Base-by-base conservation (phyloP, 768 basidiomycete genomes). In the Serendipita indica region DNA sequence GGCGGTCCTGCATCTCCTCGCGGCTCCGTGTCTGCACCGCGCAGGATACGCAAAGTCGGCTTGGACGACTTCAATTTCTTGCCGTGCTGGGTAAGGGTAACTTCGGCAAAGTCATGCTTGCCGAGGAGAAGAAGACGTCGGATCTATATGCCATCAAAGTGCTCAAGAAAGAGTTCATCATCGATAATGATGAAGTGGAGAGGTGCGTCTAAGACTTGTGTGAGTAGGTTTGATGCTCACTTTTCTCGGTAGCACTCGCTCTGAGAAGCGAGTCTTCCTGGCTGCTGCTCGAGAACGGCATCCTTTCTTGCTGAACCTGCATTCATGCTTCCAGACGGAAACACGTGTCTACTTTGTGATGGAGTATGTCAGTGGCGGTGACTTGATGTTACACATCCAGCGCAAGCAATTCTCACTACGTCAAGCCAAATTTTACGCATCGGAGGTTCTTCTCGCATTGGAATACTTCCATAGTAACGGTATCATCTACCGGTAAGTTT, bases 121-220 rank as follows among this genome's bases (percentile, higher is more conserved):
- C 96, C 7, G 96, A 99, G 72, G 96, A 99, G 77, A 99, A 99
- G 80, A 83, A 78, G 69, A 79, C 82, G 56, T 89, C 81, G 64
- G 81, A 79, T 56, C 71, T 98, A 59, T 98, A 87, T 68, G 96
- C 96, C n/a, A 97, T 99, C 76, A 99, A 99, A 72, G 96, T 99
- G n/a, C 69, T 99, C 69, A 99, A 99, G 79, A 99, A 99, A 69
- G 96, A 98, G 72, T 98, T 99, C 68, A 98, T 99, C 69, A 98
- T 99, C 65, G 96, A 99, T 69, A 98, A 99, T 62, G 96, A 99
- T 70, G 96, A 98, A 75, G 92, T 99, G 2, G 96, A 98, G 72
- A 96, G 92, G 94, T 94, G 64, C 59, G 77, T 62, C 60, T 52
- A 35, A 32, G 16, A 58, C 41, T 12, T 22, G 22, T 30, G 37